These are phyloP conservation scores for Metschnikowia arizonensis DNA, from an alignment of 805 yeast genomes.

Conservation along the genomic window DNA sequence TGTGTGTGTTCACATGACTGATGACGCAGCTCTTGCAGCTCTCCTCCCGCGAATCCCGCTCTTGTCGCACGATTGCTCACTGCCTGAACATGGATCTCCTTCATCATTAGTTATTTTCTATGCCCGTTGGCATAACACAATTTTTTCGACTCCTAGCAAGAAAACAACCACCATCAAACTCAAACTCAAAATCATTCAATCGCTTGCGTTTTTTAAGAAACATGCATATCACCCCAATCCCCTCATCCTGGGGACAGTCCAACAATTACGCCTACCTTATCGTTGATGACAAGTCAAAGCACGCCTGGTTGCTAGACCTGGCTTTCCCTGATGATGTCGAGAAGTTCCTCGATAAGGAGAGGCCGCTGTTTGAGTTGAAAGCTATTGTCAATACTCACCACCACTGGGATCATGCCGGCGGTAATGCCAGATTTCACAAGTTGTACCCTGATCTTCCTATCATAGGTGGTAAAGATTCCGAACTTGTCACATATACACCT, in stretches of 20 bases:
- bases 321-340: conserved; percentile 72
- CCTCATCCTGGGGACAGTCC: conserved; percentile 94
- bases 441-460: conserved; percentile 51
- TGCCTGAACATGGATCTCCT: not conserved
- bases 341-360: conserved; percentile 41
- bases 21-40: not conserved
- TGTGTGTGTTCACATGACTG: not conserved
- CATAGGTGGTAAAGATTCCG: conserved; percentile 82
- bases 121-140: conserved; percentile 3
- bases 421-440: conserved; percentile 52
- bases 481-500: conserved; percentile 69
- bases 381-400: conserved; percentile 95
- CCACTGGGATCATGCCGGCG: conserved; percentile 93
- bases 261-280: conserved; percentile 86
- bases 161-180: not conserved
- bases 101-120: not conserved
- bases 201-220: conserved; percentile 10
- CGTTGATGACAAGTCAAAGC: conserved; percentile 58
- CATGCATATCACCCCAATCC: conserved; percentile 80
- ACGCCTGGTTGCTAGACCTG: conserved; percentile 87
- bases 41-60: not conserved
- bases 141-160: not conserved
- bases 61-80: conserved; percentile 4
- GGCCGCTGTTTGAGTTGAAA: conserved; percentile 46
- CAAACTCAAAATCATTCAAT: not conserved